These are phyloP conservation scores for Ambrosia artemisiifolia DNA, from an alignment of 129 eudicot species.

Conservation along the genomic window DNA sequence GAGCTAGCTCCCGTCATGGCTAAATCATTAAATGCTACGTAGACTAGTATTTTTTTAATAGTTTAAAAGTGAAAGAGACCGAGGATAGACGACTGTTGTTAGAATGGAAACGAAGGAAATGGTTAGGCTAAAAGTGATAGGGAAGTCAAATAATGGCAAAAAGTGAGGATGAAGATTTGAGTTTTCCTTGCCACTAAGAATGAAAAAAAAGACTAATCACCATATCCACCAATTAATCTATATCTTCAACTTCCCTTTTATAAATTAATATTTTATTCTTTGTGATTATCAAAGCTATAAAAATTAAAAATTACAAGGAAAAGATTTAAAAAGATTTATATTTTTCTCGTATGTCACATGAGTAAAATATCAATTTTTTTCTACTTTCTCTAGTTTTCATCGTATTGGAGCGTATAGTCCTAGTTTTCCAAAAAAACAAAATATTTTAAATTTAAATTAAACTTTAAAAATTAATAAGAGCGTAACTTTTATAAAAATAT, in stretches of 20 bases:
- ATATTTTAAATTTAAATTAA: no score
- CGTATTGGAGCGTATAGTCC: no score
- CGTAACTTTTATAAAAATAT: no score
- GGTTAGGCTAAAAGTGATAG: conserved; percentile 43
- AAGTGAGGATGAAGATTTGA: conserved; percentile 30
- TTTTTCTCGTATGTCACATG: no score
- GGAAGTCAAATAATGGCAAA: conserved; percentile 33
- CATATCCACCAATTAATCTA: conserved; percentile 32
- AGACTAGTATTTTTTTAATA: neutral
- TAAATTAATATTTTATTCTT: neutral
- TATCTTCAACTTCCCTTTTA: conserved; percentile 2
- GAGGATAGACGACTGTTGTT: neutral
- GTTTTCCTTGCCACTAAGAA: conserved; percentile 32
- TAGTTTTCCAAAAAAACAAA: no score
- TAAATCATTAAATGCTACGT: conserved; percentile 8
- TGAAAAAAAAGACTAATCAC: conserved; percentile 21
- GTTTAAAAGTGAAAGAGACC: neutral
- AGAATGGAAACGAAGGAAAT: conserved; percentile 17
- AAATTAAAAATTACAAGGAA: neutral
- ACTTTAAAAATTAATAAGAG: no score
- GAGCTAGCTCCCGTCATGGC: neutral
- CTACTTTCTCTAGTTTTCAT: no score
- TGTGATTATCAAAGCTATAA: conserved; percentile 1
- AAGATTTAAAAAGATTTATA: no score
- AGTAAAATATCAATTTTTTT: no score